phyloP scores from a whole-genome alignment of 768 basidiomycete species.

The Leucogyrophana mollusca region DNA sequence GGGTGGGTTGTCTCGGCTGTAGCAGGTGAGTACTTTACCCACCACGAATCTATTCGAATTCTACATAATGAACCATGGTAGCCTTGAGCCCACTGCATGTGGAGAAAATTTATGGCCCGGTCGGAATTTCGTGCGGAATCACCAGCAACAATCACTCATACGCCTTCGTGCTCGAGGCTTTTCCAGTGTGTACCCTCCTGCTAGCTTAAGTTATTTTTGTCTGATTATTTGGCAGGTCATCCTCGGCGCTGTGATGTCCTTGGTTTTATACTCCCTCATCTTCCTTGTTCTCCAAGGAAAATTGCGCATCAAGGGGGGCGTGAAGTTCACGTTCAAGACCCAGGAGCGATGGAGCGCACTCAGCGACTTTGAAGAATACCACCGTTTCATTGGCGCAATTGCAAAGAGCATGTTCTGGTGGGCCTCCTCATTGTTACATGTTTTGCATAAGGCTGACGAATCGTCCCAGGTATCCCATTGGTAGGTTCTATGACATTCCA shows the following conservation, averaged over 20 bases:
- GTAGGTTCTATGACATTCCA: slow-evolving; percentile 32
- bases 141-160: slow-evolving; percentile 37
- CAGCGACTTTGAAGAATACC: slow-evolving; percentile 45
- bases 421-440: slow-evolving; percentile 16
- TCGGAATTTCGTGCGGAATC: slow-evolving; percentile 53
- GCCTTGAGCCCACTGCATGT: slow-evolving; percentile 35
- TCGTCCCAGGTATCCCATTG: slow-evolving; percentile 53
- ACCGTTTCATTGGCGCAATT: slow-evolving; percentile 59
- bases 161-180: slow-evolving; percentile 53
- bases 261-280: slow-evolving; percentile 55
- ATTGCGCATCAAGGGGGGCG: slow-evolving; percentile 46
- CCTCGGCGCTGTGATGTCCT: slow-evolving; percentile 52
- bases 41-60: background rate
- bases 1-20: slow-evolving; percentile 56
- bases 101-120: slow-evolving; percentile 48
- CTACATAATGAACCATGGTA: slow-evolving; percentile 22
- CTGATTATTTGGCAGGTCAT: slow-evolving; percentile 45
- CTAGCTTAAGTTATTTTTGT: background rate
- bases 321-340: slow-evolving; percentile 49
- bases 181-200: slow-evolving; percentile 49
- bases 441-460: slow-evolving; percentile 7
- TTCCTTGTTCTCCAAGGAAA: slow-evolving; percentile 64
- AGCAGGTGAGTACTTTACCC: slow-evolving; percentile 43
- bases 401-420: slow-evolving; percentile 73
- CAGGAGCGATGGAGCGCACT: slow-evolving; percentile 42